Conservation (phyloP, 768 basidiomycete genomes). For the Mycena leptocephala region DNA sequence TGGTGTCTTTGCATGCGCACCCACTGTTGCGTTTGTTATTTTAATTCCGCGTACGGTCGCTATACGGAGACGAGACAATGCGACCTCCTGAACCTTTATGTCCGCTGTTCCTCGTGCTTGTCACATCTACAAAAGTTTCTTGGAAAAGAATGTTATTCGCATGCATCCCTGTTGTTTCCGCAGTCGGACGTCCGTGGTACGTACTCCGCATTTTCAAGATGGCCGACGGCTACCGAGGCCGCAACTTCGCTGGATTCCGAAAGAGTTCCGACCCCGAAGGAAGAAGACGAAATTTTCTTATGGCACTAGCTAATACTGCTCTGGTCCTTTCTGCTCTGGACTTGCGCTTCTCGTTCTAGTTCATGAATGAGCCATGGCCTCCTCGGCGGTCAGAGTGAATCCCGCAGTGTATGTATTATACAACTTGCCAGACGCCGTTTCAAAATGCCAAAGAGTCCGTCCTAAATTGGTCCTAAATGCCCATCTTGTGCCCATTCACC, state of each 20-base stretch:
- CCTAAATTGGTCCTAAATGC: no score
- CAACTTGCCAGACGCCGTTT: no score
- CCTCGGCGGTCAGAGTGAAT: background rate
- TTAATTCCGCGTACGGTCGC: background rate
- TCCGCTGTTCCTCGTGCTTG: background rate
- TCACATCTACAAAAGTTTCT: background rate
- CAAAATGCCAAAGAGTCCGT: no score
- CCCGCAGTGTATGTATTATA: no score
- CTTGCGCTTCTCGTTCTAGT: slow-evolving; percentile 30
- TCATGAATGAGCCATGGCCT: background rate
- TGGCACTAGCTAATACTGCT: slow-evolving; percentile 26
- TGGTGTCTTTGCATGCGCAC: no score
- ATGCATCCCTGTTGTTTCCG: background rate
- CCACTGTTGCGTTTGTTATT: background rate
- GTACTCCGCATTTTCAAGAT: slow-evolving; percentile 15
- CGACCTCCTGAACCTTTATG: slow-evolving; percentile 6
- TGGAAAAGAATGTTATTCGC: background rate
- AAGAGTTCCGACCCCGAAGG: slow-evolving; percentile 23
- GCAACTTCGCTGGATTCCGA: slow-evolving; percentile 15
- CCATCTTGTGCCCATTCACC: background rate
- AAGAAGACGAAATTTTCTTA: slow-evolving; percentile 21
- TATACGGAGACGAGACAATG: background rate
- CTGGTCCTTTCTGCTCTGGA: background rate
- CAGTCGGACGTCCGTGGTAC: slow-evolving; percentile 15
- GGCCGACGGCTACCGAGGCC: background rate